Conservation (phyloP, 345 rosid genomes). For the Arabidopsis suecica region DNA sequence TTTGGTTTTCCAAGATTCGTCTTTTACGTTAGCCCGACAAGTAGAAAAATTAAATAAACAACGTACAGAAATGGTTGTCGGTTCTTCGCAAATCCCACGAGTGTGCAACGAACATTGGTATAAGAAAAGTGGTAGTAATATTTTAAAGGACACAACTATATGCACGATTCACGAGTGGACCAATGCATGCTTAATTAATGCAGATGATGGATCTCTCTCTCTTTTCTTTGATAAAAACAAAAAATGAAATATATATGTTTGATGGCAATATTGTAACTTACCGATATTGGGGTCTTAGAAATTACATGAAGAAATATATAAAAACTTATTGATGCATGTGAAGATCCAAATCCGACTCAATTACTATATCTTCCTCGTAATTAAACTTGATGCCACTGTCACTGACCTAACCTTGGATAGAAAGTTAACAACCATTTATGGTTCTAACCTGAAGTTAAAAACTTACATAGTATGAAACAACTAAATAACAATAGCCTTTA, state of each 20-base stretch:
- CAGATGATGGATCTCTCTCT: neutral
- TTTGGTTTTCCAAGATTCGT: constrained; percentile 21
- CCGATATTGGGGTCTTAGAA: neutral
- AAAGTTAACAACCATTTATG: constrained; percentile 24
- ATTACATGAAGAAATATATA: neutral
- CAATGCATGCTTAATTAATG: constrained; percentile 39
- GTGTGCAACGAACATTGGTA: constrained; percentile 35
- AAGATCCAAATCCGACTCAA: neutral
- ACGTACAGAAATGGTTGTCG: constrained; percentile 32
- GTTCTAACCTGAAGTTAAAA: constrained; percentile 3
- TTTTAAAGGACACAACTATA: constrained; percentile 20
- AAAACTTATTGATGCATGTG: constrained; percentile 26
- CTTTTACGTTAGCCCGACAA: constrained; percentile 9
- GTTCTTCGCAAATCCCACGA: constrained; percentile 38
- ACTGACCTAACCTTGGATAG: constrained; percentile 28
- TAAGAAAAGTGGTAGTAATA: constrained; percentile 9
- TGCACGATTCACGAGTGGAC: constrained; percentile 41
- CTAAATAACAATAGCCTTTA: neutral
- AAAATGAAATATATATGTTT: neutral
- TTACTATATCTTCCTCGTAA: neutral
- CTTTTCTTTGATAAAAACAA: neutral
- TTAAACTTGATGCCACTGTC: constrained; percentile 26
- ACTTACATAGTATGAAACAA: neutral
- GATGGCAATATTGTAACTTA: neutral
- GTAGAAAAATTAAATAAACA: neutral